Evolutionary conservation across 148 eudicot species (phyloP).

Genomic region (Chenopodium quinoa): DNA sequence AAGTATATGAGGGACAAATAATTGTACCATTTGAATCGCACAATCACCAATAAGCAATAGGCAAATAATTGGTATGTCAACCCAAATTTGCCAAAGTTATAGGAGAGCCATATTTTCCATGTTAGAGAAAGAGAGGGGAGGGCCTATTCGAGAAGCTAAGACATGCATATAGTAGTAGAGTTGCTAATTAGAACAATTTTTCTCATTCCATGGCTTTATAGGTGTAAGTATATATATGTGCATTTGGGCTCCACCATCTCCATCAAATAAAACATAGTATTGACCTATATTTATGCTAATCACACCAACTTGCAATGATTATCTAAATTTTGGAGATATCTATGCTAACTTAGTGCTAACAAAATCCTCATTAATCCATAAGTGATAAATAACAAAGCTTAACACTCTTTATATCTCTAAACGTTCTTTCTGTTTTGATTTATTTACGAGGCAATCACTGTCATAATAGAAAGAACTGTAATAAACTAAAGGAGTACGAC

Average conservation of each 20-base stretch:
- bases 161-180: too few species aligned
- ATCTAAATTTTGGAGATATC: too few species aligned
- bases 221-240: not conserved
- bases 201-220: not conserved
- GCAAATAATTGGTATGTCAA: not conserved
- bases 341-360: not conserved
- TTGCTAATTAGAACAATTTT: not conserved
- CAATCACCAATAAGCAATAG: not conserved
- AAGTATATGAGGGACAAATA: not conserved
- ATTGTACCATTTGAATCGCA: not conserved
- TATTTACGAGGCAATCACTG: too few species aligned
- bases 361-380: not conserved
- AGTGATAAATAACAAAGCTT: not conserved
- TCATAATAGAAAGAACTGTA: too few species aligned
- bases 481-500: too few species aligned
- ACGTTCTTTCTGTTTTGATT: too few species aligned
- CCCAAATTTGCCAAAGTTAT: not conserved
- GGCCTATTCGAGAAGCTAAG: not conserved
- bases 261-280: not conserved
- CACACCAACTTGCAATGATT: not conserved
- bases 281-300: not conserved
- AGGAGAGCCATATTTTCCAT: not conserved
- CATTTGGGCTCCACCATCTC: not conserved
- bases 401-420: too few species aligned
- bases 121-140: not conserved